phyloP scores from a whole-genome alignment of 176 grass and related monocot genomes.

The Panicum miliaceum region DNA sequence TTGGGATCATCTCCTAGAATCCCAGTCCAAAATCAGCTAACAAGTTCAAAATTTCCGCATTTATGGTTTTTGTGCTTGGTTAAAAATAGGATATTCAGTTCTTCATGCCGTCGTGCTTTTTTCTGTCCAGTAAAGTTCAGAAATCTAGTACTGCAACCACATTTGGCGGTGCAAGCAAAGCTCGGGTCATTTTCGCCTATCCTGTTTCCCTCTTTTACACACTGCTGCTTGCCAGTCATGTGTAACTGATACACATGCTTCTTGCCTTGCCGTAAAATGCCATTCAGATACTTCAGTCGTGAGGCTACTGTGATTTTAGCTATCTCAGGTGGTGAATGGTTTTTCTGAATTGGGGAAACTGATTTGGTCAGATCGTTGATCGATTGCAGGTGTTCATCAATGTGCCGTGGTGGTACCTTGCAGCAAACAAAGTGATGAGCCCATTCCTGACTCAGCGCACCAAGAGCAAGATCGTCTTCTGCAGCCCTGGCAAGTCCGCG shows the following conservation, averaged over 20 bases:
- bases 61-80: neutral
- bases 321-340: neutral
- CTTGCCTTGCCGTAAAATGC: constrained; percentile 28
- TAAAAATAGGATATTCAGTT: neutral
- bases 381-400: constrained; percentile 84
- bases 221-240: neutral
- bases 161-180: constrained; percentile 25
- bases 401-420: constrained; percentile 97
- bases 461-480: constrained; percentile 94
- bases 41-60: neutral
- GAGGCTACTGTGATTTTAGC: neutral
- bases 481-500: constrained; percentile 71
- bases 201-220: neutral
- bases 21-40: neutral
- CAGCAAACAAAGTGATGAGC: constrained; percentile 78
- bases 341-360: constrained; percentile 1
- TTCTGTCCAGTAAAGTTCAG: neutral
- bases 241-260: neutral
- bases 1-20: neutral
- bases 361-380: constrained; percentile 15
- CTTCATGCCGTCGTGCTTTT: neutral
- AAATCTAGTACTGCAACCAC: neutral
- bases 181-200: neutral
- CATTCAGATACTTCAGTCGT: neutral
- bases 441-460: constrained; percentile 94